These are phyloP conservation scores for Annulohypoxylon moriforme DNA, from an alignment of 495 filamentous ascomycete genomes.

Conservation along the genomic window DNA sequence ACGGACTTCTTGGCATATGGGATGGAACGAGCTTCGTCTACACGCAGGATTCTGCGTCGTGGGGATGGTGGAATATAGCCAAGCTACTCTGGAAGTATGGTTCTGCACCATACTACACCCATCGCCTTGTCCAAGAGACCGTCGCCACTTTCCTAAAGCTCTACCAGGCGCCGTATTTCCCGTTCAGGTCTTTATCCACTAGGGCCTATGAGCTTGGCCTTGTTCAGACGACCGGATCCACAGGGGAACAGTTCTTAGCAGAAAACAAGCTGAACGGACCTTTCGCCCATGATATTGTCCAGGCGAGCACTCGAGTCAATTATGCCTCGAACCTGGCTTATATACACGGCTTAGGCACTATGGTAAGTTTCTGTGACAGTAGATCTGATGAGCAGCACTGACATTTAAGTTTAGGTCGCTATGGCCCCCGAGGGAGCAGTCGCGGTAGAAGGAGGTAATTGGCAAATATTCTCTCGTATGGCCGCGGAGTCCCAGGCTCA, in stretches of 20 bases:
- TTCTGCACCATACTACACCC: conserved; percentile 76
- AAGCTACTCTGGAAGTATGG: conserved; percentile 91
- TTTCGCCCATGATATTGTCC: conserved; percentile 87
- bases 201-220: conserved; percentile 74
- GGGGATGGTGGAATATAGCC: conserved; percentile 80
- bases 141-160: conserved; percentile 81
- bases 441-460: conserved; percentile 86
- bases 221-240: conserved; percentile 68
- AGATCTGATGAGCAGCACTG: background rate
- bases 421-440: conserved; percentile 91
- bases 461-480: conserved; percentile 92
- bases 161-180: conserved; percentile 85
- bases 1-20: conserved; percentile 78
- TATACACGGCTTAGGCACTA: conserved; percentile 90
- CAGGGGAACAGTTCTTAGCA: conserved; percentile 76
- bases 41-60: conserved; percentile 62
- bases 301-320: conserved; percentile 93
- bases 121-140: conserved; percentile 75
- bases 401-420: conserved; percentile 48
- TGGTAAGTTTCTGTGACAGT: conserved; percentile 69
- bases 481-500: conserved; percentile 69
- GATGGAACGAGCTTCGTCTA: conserved; percentile 83
- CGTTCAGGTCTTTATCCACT: conserved; percentile 79
- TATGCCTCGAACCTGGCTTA: conserved; percentile 87
- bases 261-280: conserved; percentile 72